Evolutionary conservation across 2,329 filamentous ascomycete genomes (phyloP), one percentile per base, ranked within the genome.

Genomic region (Monilinia fructigena): DNA sequence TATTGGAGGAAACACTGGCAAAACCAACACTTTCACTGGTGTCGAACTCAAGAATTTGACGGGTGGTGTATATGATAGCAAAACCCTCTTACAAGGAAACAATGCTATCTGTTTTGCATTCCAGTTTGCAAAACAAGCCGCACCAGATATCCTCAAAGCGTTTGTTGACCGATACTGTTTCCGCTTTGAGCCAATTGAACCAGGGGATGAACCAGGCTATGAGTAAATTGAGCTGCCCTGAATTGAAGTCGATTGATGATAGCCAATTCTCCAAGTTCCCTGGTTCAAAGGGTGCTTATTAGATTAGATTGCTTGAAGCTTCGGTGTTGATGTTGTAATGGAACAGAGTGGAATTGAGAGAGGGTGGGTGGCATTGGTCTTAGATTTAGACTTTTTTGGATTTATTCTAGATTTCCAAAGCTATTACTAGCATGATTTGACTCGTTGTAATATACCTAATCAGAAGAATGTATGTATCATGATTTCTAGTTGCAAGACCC

Each of bases 1-100:
- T 67, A 78, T 85, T 20, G 84, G 83, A 12, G 83, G 83, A 12
- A 86, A 86, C 69, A 79, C 79, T 6, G 82, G 83, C 23, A 77
- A 76, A 3, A 78, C 81, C n/a, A 81, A 86, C 75, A 81, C 77
- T 26, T 86, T 85, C 70, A 76, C 79, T 7, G 82, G 82, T 5
- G 70, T 85, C 55, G 75, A 81, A 68, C 48, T 81, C 1, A 66
- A 69, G 1, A 74, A 83, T 66, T 47, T 83, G 18, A 80, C 80
- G 4, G 78, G 79, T 31, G 81, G 81, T 55, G 72, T 83, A 0
- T 78, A 79, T 67, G 83, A 82, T 69, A 70, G 74, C 4, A 66
- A 74, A 14, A 79, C 74, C 23, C 72, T 84, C 0, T 69, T 79
- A 0, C 67, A 84, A 65, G 81, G 79, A 18, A 82, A 84, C 75